Percentiles rank a stretch among this genome's conserved stretches.
Evolutionary conservation across 2,329 filamentous ascomycete genomes (phyloP).

Genomic region (Phyllosticta citribraziliensis): DNA sequence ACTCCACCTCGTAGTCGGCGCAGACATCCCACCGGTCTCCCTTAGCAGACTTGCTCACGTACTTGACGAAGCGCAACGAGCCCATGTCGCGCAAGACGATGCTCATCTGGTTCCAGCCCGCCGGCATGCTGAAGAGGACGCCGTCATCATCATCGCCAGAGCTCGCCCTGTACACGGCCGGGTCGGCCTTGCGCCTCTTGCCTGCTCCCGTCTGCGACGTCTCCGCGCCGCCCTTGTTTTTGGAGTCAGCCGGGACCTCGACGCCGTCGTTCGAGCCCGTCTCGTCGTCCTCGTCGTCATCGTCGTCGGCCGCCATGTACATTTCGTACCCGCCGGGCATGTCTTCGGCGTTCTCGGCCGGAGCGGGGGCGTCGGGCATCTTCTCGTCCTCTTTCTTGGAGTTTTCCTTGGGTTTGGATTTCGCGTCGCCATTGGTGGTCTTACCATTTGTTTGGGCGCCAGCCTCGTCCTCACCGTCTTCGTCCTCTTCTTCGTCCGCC

Average conservation of each 20-base stretch:
- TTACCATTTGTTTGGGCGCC: slow-evolving; percentile 21
- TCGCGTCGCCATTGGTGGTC: slow-evolving; percentile 18
- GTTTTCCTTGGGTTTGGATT: slow-evolving; percentile 24
- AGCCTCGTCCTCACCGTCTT: slow-evolving; percentile 16
- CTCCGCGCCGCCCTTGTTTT: slow-evolving; percentile 16
- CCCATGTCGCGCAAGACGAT: slow-evolving; percentile 82
- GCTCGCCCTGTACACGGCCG: slow-evolving; percentile 63
- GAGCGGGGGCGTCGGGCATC: slow-evolving; percentile 45
- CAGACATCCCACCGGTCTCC: slow-evolving; percentile 91
- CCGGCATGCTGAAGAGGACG: slow-evolving; percentile 58
- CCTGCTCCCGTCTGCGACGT: slow-evolving; percentile 37
- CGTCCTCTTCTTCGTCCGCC: slow-evolving; percentile 36
- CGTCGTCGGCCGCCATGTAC: slow-evolving; percentile 77
- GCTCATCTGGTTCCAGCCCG: slow-evolving; percentile 81
- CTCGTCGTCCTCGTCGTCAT: slow-evolving; percentile 55
- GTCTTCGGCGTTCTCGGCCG: slow-evolving; percentile 28
- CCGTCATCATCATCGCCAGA: slow-evolving; percentile 62
- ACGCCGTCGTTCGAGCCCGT: slow-evolving; percentile 29
- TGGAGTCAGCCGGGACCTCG: slow-evolving; percentile 21
- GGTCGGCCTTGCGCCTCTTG: slow-evolving; percentile 48
- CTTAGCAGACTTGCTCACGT: slow-evolving; percentile 70
- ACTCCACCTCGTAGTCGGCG: slow-evolving; percentile 63
- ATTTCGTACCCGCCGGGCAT: slow-evolving; percentile 63
- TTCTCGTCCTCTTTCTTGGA: slow-evolving; percentile 4
- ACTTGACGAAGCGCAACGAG: slow-evolving; percentile 89